Evolutionary conservation across 2,329 filamentous ascomycete genomes (phyloP), one percentile per base, ranked within the genome.

Genomic region (Bipolaris gigantea): DNA sequence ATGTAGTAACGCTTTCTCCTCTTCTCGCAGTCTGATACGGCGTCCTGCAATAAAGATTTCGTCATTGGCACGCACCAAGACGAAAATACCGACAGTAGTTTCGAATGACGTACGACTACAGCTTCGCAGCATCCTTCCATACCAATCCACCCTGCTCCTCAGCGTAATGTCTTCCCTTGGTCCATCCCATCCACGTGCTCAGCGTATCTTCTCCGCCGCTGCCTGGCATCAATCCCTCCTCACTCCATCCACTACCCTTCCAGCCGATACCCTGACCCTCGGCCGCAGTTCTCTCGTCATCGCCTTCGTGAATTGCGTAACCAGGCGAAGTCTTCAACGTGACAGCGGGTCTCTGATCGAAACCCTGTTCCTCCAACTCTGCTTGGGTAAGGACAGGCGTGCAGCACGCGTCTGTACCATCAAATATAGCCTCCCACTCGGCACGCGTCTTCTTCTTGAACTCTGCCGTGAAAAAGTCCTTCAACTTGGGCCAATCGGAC

Each of bases 361-460:
- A 85, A 0, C 80, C 81, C 18, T 72, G 76, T n/a, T 71, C 60
- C 66, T 90, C 84, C 39, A 96, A 78, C 75, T 96, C 92, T 0
- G 63, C 67, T 61, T 91, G 89, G 32, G 86, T 86, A 38, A 96
- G 77, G 1, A 97, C 89, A 0, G 93, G 93, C n/a, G 90, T 91
- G 59, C 89, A 91, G 73, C 93, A 97, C 1, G 93, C 93, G 76
- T 97, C 93, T 0, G 89, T 94, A 10, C 89, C 90, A 71, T 96
- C 90, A 71, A 97, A 97, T 5, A 96, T 78, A 3, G 56, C 71
- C 75, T 96, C 93, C 93, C 93, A 97, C 71, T 96, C 88, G 0
- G 75, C 70, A 32, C 92, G 81, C 4, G 88, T 88, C 76, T 86
- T 90, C 40, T 77, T 74, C 71, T 81, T 84, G 73, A 97, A 97